phyloP scores from a whole-genome alignment of 176 grass and related monocot species.

The Canna indica region DNA sequence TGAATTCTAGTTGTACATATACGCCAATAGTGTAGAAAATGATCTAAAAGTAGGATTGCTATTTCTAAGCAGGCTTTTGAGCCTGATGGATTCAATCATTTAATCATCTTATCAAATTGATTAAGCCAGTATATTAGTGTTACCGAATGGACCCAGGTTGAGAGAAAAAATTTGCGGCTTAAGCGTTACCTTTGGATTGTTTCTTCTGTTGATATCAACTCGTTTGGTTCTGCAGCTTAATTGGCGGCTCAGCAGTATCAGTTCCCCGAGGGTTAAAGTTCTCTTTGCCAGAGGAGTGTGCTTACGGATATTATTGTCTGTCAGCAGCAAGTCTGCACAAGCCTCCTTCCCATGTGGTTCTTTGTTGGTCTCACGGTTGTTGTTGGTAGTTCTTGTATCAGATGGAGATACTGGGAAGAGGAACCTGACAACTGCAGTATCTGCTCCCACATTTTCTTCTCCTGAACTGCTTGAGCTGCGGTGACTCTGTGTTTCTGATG shows the following conservation, averaged over 20 bases:
- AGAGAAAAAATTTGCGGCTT: background rate
- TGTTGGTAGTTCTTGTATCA: constrained; percentile 29
- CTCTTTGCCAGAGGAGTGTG: constrained; percentile 27
- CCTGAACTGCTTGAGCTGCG: constrained; percentile 30
- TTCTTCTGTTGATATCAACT: constrained; percentile 26
- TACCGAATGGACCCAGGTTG: no score
- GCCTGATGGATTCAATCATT: no score
- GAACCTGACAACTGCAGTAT: constrained; percentile 37
- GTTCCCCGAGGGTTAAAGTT: constrained; percentile 67
- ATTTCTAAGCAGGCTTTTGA: background rate
- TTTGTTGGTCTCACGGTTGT: background rate
- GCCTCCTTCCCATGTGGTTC: background rate
- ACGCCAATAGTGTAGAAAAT: background rate
- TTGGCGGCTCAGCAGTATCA: constrained; percentile 70
- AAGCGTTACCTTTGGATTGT: constrained; percentile 38
- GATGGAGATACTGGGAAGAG: constrained; percentile 41
- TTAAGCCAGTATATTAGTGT: no score
- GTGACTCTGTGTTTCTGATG: constrained; percentile 46
- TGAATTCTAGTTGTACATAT: background rate
- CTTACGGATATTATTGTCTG: constrained; percentile 21
- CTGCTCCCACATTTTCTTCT: constrained; percentile 17
- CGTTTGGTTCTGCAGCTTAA: constrained; percentile 32
- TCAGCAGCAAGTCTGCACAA: constrained; percentile 21
- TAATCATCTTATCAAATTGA: no score
- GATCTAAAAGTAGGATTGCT: background rate